Base-by-base conservation (phyloP, 495 filamentous ascomycete species). In the Bacidia gigantensis region DNA sequence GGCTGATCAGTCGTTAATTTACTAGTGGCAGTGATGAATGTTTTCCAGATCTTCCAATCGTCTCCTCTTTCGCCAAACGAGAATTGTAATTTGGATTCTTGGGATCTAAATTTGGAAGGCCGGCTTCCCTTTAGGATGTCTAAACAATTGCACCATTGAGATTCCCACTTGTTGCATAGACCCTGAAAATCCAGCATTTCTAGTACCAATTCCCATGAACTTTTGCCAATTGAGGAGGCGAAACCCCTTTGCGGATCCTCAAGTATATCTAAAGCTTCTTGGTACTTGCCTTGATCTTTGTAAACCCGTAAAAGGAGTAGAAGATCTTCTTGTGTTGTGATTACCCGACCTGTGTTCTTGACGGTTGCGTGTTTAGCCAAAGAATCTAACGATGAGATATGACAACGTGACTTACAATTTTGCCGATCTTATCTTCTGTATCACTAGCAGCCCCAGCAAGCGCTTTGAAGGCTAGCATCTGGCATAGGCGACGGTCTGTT, bases 31-130 rank as follows among this genome's bases (percentile, higher is more conserved):
- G 54, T 58, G 14, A 68, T 53, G 48, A 72, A 55, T 1, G 57
- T 61, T n/a, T 71, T 66, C 78, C 78, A 82, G 26, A 77, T 66
- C 43, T 61, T 67, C 74, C 78, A 80, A 50, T 80, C 75, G 61
- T 80, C 76, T 43, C 68, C 71, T 39, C 59, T 26, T 54, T 57
- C 48, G 44, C 65, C 35, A 46, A 56, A 45, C 35, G 20, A 20
- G 20, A 42, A 26, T 24, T 44, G 42, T 32, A 25, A 26, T n/a
- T 25, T 32, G 25, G n/a, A 5, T 3, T 50, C 32, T 38, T 38
- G 12, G 1, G 24, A 26, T 18, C 17, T 32, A 14, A 3, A 38
- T 20, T 35, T 50, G 17, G 11, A 32, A 50, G 67, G 18, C 72
- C 60, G 11, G 60, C 64, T 43, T 69, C 65, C 42, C 59, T 60